These are phyloP conservation scores for Malus hybrid DNA, from an alignment of 331 rosid species.

Conservation along the genomic window DNA sequence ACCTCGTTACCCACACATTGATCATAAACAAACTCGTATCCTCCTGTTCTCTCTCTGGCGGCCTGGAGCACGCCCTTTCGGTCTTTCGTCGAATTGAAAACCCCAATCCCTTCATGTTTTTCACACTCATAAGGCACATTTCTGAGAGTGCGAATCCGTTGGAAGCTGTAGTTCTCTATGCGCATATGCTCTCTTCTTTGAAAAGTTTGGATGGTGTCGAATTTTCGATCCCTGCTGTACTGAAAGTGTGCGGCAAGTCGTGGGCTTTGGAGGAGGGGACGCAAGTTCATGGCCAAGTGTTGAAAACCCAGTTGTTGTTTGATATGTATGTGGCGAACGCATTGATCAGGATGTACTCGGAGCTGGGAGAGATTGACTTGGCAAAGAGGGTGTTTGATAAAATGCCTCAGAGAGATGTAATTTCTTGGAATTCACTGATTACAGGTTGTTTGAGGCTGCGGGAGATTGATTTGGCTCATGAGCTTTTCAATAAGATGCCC, in stretches of 20 bases:
- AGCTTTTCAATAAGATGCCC: conserved; percentile 33
- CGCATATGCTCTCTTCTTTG: conserved; percentile 31
- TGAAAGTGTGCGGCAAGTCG: conserved; percentile 38
- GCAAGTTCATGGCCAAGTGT: conserved; percentile 38
- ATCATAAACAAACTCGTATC: conserved; percentile 28
- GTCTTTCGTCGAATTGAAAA: conserved; percentile 16
- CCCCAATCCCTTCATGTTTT: conserved; percentile 23
- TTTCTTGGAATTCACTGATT: conserved; percentile 51
- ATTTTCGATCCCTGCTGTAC: conserved; percentile 40
- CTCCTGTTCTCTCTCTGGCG: conserved; percentile 11
- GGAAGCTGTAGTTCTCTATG: conserved; percentile 29
- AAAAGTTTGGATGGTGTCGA: conserved; percentile 15
- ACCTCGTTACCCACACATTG: conserved; percentile 29
- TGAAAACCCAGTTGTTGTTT: conserved; percentile 31
- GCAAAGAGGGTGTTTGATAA: conserved; percentile 41
- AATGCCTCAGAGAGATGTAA: conserved; percentile 35
- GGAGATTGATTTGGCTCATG: conserved; percentile 31
- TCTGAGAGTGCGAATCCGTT: conserved; percentile 23
- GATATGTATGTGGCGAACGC: conserved; percentile 48
- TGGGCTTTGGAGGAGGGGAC: conserved; percentile 30
- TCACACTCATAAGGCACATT: conserved; percentile 21
- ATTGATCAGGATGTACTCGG: conserved; percentile 39
- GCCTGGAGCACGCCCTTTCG: conserved; percentile 22
- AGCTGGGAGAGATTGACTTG: conserved; percentile 23
- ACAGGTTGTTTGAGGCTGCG: conserved; percentile 35